Evolutionary conservation across 352 stramenopile species (phyloP), one percentile per base, ranked within the genome.

Genomic region (Globisporangium paroecandrum): DNA sequence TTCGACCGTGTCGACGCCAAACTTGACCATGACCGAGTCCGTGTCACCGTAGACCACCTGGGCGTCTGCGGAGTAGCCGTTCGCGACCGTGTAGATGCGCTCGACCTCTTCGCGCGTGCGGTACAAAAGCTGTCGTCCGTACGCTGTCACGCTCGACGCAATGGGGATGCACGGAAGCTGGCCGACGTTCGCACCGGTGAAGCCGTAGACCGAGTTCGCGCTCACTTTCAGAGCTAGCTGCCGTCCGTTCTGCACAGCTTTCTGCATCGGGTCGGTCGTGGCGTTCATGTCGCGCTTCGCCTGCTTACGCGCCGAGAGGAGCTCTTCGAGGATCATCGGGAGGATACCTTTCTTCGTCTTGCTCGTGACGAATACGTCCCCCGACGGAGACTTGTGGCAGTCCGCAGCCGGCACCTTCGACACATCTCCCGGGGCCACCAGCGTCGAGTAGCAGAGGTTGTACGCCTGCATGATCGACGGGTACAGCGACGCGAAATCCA

Each of bases 401-500:
- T 93, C 81, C 18, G 79, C 75, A 3, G 85, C 65, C 38, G 89
- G 51, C 20, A 95, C 54, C 51, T 91, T 90, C 65, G 71, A 61
- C 4, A 90, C 77, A 32, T 97, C 90, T 20, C 63, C 66, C 22
- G 78, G 77, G 18, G 87, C 87, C 6, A 99, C 84, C 22, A 99
- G 86, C n/a, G 98, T 99, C 36, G 97, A 99, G 82, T 99, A 99
- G 79, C 98, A 99, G 9, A 99, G 73, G 75, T 99, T 99, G 80
- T 99, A 98, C 8, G 97, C 98, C 74, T 99, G 97, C 98, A 99
- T 99, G 77, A 99, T 99, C 58, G 97, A 99, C 55, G 98, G 98
- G 75, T 99, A 99, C 69, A 99, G 85, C n/a, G 97, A 99, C 12
- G 98, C 98, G 81, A 99, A 99, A 94, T 99, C 98, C 59, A 99